Base-by-base conservation (phyloP, 768 basidiomycete species). In the Wakefieldia striispora region DNA sequence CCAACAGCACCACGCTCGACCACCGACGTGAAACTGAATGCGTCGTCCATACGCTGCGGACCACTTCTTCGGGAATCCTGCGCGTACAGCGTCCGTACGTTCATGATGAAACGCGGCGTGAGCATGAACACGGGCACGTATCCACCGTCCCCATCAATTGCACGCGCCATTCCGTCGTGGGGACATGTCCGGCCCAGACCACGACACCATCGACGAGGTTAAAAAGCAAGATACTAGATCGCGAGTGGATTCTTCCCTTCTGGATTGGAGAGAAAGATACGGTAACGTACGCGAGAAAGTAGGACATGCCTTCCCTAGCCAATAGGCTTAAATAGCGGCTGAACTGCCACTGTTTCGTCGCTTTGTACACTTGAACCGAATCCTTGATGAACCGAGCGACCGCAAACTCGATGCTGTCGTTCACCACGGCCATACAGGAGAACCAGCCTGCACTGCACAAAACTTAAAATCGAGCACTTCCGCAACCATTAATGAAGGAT, bases 61-160 rank as follows among this genome's bases (percentile, higher is more conserved):
- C 17, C 12, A n/a, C 17, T 8, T 14, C 21, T 26, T 26, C 27
- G 40, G 21, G n/a, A 4, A 27, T 51, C 45, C 13, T 10, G 33
- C 10, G 29, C 48, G 19, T 45, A 47, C 45, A 54, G 33, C 41
- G 20, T 41, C 7, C 53, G 49, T 37, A 51, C 3, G 17, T 26
- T 51, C 45, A 51, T 14, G 21, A 51, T 44, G 37, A 54, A 44
- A 8, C 48, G 45, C 4, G 53, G 53, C 10, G 38, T 11, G 33
- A 52, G 50, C 17, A 45, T 47, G 34, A 43, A 51, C 34, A 47
- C 37, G 3, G 53, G 53, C n/a, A 43, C 45, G 17, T 36, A 47
- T 17, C 4, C 8, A 50, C 0, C 19, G 19, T 39, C 24, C 24
- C 33, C 8, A 43, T 14, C 9, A 24, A n/a, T 35, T 44, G 1